A percentile compares a stretch with the other conserved stretches of the same genome.
These are phyloP conservation scores for Obelidium mucronatum DNA, from an alignment of 192 early-diverging fungal species.

Conservation along the genomic window DNA sequence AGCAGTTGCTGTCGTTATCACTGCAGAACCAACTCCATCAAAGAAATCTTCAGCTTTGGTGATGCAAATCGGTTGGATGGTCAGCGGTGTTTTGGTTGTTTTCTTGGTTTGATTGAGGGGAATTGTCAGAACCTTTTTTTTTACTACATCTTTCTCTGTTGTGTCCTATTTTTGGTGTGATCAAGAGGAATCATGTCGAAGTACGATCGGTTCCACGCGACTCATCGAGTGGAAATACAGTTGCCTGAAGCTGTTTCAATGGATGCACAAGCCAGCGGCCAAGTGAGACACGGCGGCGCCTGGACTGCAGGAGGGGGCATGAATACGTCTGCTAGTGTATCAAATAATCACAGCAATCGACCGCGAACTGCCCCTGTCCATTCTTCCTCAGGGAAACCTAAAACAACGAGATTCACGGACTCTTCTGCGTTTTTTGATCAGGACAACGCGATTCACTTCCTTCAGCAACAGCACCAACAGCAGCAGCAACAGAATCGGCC, in stretches of 20 bases:
- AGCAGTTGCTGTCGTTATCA: too few relatives aligned
- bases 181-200: too few relatives aligned
- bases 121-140: too few relatives aligned
- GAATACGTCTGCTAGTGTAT: background rate
- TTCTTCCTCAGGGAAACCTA: background rate
- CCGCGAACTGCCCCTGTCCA: background rate
- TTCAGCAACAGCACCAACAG: background rate
- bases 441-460: background rate
- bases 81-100: too few relatives aligned
- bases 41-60: too few relatives aligned
- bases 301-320: too few relatives aligned
- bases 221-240: constrained; percentile 18
- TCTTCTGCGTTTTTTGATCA: constrained; percentile 10
- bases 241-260: background rate
- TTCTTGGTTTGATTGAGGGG: too few relatives aligned
- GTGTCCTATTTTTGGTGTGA: too few relatives aligned
- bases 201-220: constrained; percentile 19
- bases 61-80: too few relatives aligned
- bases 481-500: background rate
- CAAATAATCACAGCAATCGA: background rate
- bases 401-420: constrained; percentile 12
- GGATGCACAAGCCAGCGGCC: background rate
- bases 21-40: too few relatives aligned
- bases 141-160: too few relatives aligned
- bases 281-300: background rate